phyloP scores from a whole-genome alignment of 768 basidiomycete genomes.

The Mycena venus region DNA sequence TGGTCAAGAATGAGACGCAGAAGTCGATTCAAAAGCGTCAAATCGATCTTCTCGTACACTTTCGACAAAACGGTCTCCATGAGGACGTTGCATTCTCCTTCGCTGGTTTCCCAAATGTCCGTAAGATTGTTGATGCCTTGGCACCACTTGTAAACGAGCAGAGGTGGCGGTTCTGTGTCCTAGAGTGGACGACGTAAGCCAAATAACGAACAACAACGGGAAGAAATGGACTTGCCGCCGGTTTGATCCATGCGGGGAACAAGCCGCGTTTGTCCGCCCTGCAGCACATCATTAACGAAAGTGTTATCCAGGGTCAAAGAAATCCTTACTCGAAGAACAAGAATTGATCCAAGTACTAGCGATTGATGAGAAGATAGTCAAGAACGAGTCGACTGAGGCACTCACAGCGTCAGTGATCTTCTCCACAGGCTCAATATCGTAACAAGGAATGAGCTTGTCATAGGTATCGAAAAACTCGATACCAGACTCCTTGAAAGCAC shows the following conservation, averaged over 20 bases:
- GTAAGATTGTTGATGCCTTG: constrained; percentile 99
- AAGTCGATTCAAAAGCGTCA: constrained; percentile 95
- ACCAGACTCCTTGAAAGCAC: constrained; percentile 98
- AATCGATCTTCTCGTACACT: constrained; percentile 99
- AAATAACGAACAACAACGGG: background rate
- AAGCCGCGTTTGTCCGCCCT: constrained; percentile 96
- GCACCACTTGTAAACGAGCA: constrained; percentile 99
- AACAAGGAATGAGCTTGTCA: constrained; percentile 98
- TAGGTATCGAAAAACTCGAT: constrained; percentile 98
- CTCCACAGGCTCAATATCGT: constrained; percentile 99
- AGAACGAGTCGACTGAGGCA: constrained; percentile 25
- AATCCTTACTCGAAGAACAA: constrained; percentile 88
- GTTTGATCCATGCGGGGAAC: constrained; percentile 99
- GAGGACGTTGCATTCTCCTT: constrained; percentile 97
- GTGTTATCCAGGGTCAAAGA: background rate
- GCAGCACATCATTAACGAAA: constrained; percentile 14
- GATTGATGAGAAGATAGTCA: constrained; percentile 29
- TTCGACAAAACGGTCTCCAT: constrained; percentile 99
- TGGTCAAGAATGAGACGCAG: constrained; percentile 97
- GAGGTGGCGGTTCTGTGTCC: constrained; percentile 96
- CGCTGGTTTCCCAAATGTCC: constrained; percentile 98
- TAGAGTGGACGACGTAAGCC: constrained; percentile 34
- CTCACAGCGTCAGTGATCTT: constrained; percentile 98
- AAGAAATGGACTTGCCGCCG: constrained; percentile 64
- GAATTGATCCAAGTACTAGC: constrained; percentile 95